Evolutionary conservation across 768 basidiomycete species (phyloP).

Genomic region (Suillus subalutaceus): DNA sequence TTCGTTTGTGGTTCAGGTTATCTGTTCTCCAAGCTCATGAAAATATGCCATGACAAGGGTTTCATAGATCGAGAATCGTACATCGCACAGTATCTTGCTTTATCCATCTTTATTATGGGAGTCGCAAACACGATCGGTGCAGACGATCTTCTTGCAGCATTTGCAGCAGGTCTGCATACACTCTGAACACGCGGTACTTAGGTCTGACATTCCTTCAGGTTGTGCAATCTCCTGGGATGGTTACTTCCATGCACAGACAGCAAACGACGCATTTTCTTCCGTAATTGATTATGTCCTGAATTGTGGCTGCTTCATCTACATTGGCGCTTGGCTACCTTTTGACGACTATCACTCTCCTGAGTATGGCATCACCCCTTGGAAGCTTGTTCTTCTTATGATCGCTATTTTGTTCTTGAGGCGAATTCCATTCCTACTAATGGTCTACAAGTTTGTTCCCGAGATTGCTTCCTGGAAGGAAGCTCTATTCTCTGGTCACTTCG

Average conservation of each 20-base stretch:
- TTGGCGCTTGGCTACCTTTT: slow-evolving; percentile 86
- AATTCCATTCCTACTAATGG: slow-evolving; percentile 40
- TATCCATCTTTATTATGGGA: slow-evolving; percentile 77
- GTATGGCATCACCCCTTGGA: slow-evolving; percentile 69
- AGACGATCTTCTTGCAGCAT: slow-evolving; percentile 73
- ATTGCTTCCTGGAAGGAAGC: slow-evolving; percentile 85
- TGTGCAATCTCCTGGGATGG: slow-evolving; percentile 92
- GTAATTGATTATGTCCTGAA: slow-evolving; percentile 89
- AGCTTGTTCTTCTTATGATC: slow-evolving; percentile 68
- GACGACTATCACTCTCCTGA: slow-evolving; percentile 53
- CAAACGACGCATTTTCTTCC: slow-evolving; percentile 86
- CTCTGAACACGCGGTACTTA: neutral
- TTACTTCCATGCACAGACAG: slow-evolving; percentile 75
- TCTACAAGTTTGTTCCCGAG: slow-evolving; percentile 91
- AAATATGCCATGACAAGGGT: slow-evolving; percentile 60
- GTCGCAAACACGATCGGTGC: slow-evolving; percentile 8
- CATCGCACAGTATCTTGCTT: slow-evolving; percentile 79
- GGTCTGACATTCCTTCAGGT: slow-evolving; percentile 45
- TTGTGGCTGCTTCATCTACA: slow-evolving; percentile 80
- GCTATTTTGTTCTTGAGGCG: slow-evolving; percentile 67
- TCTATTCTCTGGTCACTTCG: slow-evolving; percentile 90
- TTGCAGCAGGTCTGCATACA: slow-evolving; percentile 63
- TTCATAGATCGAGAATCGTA: slow-evolving; percentile 84
- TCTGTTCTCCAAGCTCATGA: slow-evolving; percentile 73
- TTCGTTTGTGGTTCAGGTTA: slow-evolving; percentile 47